phyloP scores from a whole-genome alignment of 257 asterid species.

The Capsicum pubescens region DNA sequence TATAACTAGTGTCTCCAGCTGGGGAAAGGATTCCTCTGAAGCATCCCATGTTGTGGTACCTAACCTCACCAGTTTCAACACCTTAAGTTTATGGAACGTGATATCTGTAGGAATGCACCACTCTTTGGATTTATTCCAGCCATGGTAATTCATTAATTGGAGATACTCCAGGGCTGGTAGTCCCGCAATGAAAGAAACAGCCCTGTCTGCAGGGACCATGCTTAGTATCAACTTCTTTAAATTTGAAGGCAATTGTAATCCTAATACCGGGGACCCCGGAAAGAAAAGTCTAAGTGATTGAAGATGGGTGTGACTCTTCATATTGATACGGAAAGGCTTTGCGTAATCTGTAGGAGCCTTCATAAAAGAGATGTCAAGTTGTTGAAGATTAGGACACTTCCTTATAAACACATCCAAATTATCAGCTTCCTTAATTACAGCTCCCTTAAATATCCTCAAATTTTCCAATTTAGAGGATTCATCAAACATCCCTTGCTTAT shows the following conservation, averaged over 20 bases:
- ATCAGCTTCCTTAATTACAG: not conserved
- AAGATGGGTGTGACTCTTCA: no score
- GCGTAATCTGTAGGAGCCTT: no score
- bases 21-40: not conserved
- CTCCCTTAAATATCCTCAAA: not conserved
- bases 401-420: not conserved
- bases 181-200: no score
- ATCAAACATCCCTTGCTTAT: not conserved
- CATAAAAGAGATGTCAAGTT: not conserved
- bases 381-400: not conserved
- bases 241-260: no score
- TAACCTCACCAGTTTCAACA: not conserved
- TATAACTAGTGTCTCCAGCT: slow-evolving; percentile 1
- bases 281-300: no score
- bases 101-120: not conserved
- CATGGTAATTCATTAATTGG: not conserved
- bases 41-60: not conserved
- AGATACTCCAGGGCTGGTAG: slow-evolving; percentile 2
- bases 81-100: not conserved
- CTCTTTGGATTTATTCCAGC: no score
- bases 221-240: no score
- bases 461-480: not conserved
- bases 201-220: no score
- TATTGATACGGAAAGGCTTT: no score
- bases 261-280: no score